Conservation (phyloP, 495 filamentous ascomycete species). For the Hypoxylon cercidicola region DNA sequence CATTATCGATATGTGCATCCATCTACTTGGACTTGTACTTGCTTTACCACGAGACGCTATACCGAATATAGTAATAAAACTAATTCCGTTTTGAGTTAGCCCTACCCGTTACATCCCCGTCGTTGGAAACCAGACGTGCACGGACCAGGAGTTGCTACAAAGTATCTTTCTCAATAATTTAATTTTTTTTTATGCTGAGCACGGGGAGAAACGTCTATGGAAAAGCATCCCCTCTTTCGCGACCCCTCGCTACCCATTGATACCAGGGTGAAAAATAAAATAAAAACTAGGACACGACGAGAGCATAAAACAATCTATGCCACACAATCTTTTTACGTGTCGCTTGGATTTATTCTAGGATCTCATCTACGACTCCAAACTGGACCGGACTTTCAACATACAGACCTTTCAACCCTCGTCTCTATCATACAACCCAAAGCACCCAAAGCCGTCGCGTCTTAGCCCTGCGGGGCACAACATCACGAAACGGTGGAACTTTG, state of each 20-base stretch:
- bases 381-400: not conserved
- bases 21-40: no score
- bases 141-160: not conserved
- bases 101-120: not conserved
- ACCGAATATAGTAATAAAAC: no score
- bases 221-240: constrained; percentile 38
- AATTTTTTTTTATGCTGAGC: constrained; percentile 13
- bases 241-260: constrained; percentile 33
- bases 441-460: constrained; percentile 30
- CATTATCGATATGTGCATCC: no score
- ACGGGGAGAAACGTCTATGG: constrained; percentile 35
- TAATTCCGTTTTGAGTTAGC: not conserved
- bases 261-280: constrained; percentile 29
- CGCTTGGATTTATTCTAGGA: constrained; percentile 23
- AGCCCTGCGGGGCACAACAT: constrained; percentile 44
- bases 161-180: not conserved
- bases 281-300: constrained; percentile 19
- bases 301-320: constrained; percentile 1
- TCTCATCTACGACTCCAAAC: constrained; percentile 8
- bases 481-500: constrained; percentile 27
- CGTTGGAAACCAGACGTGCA: constrained; percentile 1
- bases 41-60: no score
- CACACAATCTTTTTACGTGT: not conserved
- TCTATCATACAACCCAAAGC: constrained; percentile 8
- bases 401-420: not conserved